Conservation (phyloP, 73 alveolate species). For the Tetrahymena elliotti region DNA sequence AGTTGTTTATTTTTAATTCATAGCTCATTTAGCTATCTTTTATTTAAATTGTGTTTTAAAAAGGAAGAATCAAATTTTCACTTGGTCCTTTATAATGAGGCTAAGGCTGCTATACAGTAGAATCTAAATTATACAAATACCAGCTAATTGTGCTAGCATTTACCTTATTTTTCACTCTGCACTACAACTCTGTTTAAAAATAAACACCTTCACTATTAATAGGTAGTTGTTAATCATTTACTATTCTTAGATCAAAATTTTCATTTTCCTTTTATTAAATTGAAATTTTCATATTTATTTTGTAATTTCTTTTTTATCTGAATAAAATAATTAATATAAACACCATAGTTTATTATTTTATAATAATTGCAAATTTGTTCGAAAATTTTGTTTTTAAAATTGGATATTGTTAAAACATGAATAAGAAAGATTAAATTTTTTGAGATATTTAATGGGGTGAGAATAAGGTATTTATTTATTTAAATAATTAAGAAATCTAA, state of each 20-base stretch:
- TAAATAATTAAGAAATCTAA: too few species aligned
- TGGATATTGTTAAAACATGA: too few species aligned
- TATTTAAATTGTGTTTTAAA: background rate
- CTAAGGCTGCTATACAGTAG: background rate
- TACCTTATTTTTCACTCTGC: background rate
- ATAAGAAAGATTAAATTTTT: too few species aligned
- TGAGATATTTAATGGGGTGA: too few species aligned
- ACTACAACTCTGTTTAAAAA: background rate
- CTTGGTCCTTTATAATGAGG: background rate
- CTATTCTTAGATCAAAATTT: background rate
- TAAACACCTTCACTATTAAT: background rate
- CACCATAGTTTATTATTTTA: too few species aligned
- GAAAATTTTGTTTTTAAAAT: too few species aligned
- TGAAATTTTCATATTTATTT: too few species aligned
- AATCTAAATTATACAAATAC: background rate
- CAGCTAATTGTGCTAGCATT: background rate
- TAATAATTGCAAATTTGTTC: too few species aligned
- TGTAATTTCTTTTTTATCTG: too few species aligned
- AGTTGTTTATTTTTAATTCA: background rate
- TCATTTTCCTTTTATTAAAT: background rate
- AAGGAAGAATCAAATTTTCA: background rate
- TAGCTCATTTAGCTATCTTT: background rate
- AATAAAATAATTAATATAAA: too few species aligned
- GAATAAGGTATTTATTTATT: too few species aligned
- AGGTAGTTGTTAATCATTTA: background rate